A percentile compares a stretch with the other conserved stretches of the same genome.
Conservation (phyloP, 768 basidiomycete genomes). For the Pulveroboletus sp. region DNA sequence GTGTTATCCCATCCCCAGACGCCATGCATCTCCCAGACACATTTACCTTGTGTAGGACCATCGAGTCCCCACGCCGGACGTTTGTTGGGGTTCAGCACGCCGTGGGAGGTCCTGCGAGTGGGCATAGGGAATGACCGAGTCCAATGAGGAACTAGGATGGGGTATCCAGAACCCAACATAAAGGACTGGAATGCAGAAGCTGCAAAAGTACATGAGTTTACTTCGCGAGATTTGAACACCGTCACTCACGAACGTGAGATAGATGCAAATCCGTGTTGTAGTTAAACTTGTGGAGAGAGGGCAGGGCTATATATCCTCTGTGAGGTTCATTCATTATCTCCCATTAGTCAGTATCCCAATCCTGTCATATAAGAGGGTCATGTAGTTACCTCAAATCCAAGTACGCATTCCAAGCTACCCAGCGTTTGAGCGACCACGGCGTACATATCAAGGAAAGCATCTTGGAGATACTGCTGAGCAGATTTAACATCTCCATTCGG, state of each 20-base stretch:
- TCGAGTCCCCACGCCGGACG: slow-evolving; percentile 66
- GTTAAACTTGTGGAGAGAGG: slow-evolving; percentile 80
- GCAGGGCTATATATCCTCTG: slow-evolving; percentile 81
- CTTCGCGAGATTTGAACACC: background rate
- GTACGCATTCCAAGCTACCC: slow-evolving; percentile 69
- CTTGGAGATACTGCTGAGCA: slow-evolving; percentile 81
- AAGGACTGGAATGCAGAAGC: slow-evolving; percentile 87
- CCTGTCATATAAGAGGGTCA: background rate
- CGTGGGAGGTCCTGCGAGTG: slow-evolving; percentile 56
- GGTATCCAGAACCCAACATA: slow-evolving; percentile 84
- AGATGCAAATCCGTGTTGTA: slow-evolving; percentile 95
- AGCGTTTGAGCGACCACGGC: slow-evolving; percentile 61
- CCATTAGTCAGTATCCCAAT: slow-evolving; percentile 1
- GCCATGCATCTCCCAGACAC: slow-evolving; percentile 88
- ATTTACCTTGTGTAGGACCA: slow-evolving; percentile 67
- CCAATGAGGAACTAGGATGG: slow-evolving; percentile 75
- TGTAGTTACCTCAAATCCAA: slow-evolving; percentile 79
- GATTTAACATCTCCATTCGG: slow-evolving; percentile 47
- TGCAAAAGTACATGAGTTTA: slow-evolving; percentile 20
- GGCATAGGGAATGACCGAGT: slow-evolving; percentile 87
- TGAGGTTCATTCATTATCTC: slow-evolving; percentile 96
- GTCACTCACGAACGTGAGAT: slow-evolving; percentile 61
- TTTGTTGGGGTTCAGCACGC: slow-evolving; percentile 55
- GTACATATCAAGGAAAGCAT: slow-evolving; percentile 75
- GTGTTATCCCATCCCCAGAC: slow-evolving; percentile 85